Evolutionary conservation across 306 rosid species (phyloP), one percentile per base, ranked within the genome.

Genomic region (Mucuna pruriens): DNA sequence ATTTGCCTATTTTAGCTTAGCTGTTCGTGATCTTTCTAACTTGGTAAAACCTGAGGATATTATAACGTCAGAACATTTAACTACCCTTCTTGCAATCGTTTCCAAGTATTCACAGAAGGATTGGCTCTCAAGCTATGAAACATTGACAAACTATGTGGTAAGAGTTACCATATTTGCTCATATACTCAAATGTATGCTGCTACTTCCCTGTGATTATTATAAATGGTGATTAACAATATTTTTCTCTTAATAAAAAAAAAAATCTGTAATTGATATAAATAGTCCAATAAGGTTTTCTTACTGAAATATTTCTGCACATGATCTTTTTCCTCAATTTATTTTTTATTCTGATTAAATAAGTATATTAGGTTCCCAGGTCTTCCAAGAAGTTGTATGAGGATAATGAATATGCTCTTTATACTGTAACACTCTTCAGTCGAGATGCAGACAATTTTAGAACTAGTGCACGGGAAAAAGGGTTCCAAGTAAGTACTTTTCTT

Each of bases 61-160:
- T 34, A 51, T 92, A 80, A 66, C 85, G 20, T 75, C 82, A 60
- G 73, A 70, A 63, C 39, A 84, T 80, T 66, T 80, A 52, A 69
- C 62, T n/a, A 69, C 81, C 78, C 77, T 80, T 13, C 79, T 85
- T 58, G 74, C 85, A 51, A 44, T 52, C 42, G 66, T 76, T 82
- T 90, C 90, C 7, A 92, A 92, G 91, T 92, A 92, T 62, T 92
- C 97, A 22, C 97, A 92, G 85, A 92, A 90, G 87, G 97, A 92
- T 75, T 90, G 97, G 95, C 86, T 90, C 55, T 89, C 95, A 73
- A 88, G 90, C 93, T 92, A 92, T 76, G 95, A 93, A 83, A 93
- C 96, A 34, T 81, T 93, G 88, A 88, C 97, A 66, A 89, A 65
- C 86, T 93, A 91, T 74, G 97, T 93, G 91, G 97, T 93, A 85